Evolutionary conservation across 257 asterid species (phyloP), one percentile per base, ranked within the genome.

Genomic region (Rhazya stricta): DNA sequence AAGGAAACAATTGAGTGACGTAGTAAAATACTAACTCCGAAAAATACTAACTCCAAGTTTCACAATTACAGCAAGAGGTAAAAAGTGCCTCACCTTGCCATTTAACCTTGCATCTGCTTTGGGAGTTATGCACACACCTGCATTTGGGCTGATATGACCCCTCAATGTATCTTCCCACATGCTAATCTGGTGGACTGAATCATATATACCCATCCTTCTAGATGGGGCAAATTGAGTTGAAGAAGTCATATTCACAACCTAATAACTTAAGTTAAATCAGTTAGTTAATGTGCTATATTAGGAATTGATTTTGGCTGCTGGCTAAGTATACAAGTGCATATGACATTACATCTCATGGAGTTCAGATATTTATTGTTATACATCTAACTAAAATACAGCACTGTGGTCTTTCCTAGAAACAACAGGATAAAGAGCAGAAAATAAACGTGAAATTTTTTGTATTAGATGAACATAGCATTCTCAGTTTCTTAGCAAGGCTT

Each of bases 121-220:
- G 13, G 80, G 42, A 72, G 86, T 79, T 75, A 80, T 51, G 76
- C 89, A 85, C 0, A 83, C 84, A 34, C 81, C 85, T 6, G 80
- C 43, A 13, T 82, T 86, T 30, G 94, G 86, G 82, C 84, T 82
- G 46, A 89, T 84, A 66, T 81, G 84, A 45, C 85, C 87, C 42
- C 85, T 88, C 42, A 86, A 88, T 10, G 92, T 23, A 21, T 88
- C 98, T 7, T 89, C 97, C 98, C 97, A 94, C 93, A 90, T 82
- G 85, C 89, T 81, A 27, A 94, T 85, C 43, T 88, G 96, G 83
- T 85, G 89, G 76, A 90, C 79, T 1, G 98, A 86, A 70, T 91
- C 96, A 73, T 84, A 86, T 36, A 90, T 70, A 0, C 91, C 87
- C 84, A 93, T 86, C 81, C 94, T 83, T 73, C 91, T 83, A 18